phyloP scores from a whole-genome alignment of 1,139 yeast genomes.

The Wickerhamomyces sp. region DNA sequence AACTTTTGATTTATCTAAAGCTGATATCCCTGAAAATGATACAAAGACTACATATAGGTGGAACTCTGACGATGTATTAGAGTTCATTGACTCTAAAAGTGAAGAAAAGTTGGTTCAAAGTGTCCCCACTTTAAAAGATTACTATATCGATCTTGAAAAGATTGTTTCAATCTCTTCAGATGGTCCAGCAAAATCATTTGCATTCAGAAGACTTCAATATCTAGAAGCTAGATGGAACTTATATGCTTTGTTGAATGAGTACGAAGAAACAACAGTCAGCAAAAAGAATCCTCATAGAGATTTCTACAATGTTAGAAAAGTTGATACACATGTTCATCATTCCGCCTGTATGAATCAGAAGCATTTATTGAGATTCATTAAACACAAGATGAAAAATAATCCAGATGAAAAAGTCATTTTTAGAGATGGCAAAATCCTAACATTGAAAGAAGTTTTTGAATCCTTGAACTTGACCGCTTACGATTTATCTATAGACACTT shows the following conservation, averaged over 20 bases:
- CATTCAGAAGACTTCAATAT: slow-evolving; percentile 88
- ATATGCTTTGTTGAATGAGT: slow-evolving; percentile 82
- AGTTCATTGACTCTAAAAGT: slow-evolving; percentile 43
- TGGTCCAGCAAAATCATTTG: slow-evolving; percentile 97
- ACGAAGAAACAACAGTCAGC: slow-evolving; percentile 86
- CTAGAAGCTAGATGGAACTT: slow-evolving; percentile 96
- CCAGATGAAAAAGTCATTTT: slow-evolving; percentile 88
- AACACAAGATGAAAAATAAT: slow-evolving; percentile 75
- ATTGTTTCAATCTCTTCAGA: slow-evolving; percentile 74
- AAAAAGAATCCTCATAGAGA: slow-evolving; percentile 90
- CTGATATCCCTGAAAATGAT: slow-evolving; percentile 62
- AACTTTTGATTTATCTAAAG: slow-evolving; percentile 56
- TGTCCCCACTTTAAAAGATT: slow-evolving; percentile 80
- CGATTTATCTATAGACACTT: slow-evolving; percentile 90
- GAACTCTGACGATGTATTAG: slow-evolving; percentile 65
- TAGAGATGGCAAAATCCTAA: slow-evolving; percentile 89
- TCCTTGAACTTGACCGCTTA: slow-evolving; percentile 89
- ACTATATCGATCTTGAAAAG: slow-evolving; percentile 74
- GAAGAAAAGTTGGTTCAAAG: slow-evolving; percentile 37
- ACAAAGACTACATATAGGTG: slow-evolving; percentile 42
- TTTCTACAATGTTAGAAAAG: slow-evolving; percentile 96
- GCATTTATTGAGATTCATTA: slow-evolving; percentile 89
- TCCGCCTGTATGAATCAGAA: slow-evolving; percentile 99
- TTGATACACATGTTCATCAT: slow-evolving; percentile 98
- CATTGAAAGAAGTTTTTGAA: slow-evolving; percentile 82